Evolutionary conservation across 768 basidiomycete genomes (phyloP), one percentile per base, ranked within the genome.

Genomic region (Collybia mongolica): DNA sequence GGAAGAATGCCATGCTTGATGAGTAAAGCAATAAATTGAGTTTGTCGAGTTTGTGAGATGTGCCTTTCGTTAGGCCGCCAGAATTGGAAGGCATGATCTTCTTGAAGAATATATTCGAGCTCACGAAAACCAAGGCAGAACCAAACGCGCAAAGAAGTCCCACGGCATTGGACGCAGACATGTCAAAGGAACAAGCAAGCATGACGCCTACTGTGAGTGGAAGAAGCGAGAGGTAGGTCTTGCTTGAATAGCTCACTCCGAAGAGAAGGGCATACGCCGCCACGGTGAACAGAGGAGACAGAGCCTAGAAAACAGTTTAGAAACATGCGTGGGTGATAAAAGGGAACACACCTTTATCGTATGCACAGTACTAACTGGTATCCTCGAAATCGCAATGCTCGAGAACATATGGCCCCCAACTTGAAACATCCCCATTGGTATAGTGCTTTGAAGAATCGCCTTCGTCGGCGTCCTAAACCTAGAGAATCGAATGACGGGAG

Each of bases 41-140:
- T 75, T 98, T 98, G 79, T 99, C 97, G 28, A 99, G 80, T 68
- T 93, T 93, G 64, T 88, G 88, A 3, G 80, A 69, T 1, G 75
- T 68, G 51, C 62, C 62, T 46, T 61, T 60, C 5, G 72, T 60
- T 17, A 70, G 57, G 26, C 72, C 70, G 18, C 73, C 71, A 4
- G 70, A 61, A 46, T 76, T 76, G 6, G 80, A 76, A 2, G 97
- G 97, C 81, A 99, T 88, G 55, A 98, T 86, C 75, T 96, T 98
- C 72, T 99, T 99, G 81, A 96, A 98, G 68, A 95, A 97, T 60
- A 99, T 98, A 70, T 99, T 99, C 55, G 93, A 95, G 58, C 88
- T 89, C 54, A 99, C 97, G 65, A 99, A 98, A 56, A 99, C 86
- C 51, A 99, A 71, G 24, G 97, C 97, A 9, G 94, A 97, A 14